These are phyloP conservation scores for Zasmidium citrigriseum DNA, from an alignment of 2,329 filamentous ascomycete genomes.

Conservation along the genomic window DNA sequence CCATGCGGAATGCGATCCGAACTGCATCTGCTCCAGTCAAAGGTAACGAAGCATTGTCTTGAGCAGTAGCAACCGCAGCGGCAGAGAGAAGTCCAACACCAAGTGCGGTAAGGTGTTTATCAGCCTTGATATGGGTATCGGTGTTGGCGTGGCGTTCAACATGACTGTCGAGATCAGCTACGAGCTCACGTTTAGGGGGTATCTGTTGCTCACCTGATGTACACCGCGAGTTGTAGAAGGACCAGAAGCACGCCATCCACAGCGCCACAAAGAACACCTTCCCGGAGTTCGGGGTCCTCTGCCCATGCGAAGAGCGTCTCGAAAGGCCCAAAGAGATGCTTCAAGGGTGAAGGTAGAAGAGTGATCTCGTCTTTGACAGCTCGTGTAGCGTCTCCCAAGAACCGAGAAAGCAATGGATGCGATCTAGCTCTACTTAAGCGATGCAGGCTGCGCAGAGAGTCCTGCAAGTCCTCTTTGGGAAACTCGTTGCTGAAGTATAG, in stretches of 20 bases:
- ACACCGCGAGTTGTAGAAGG: conserved; percentile 42
- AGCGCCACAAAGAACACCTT: conserved; percentile 45
- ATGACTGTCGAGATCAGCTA: too few species aligned
- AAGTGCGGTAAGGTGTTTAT: conserved; percentile 44
- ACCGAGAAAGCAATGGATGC: conserved; percentile 41
- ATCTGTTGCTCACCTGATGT: conserved; percentile 51
- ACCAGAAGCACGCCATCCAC: conserved; percentile 49
- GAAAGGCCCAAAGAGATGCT: conserved; percentile 39
- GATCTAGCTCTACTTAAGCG: conserved; percentile 42
- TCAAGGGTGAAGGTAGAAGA: conserved; percentile 32
- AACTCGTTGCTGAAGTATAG: conserved; percentile 52
- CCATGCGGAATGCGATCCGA: conserved; percentile 50
- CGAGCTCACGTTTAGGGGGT: too few species aligned
- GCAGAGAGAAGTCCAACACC: conserved; percentile 49
- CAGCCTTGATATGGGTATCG: too few species aligned
- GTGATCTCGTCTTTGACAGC: conserved; percentile 44
- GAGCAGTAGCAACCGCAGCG: conserved; percentile 45
- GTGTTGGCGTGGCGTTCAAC: too few species aligned
- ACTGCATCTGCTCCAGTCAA: conserved; percentile 45
- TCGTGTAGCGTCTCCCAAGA: conserved; percentile 44
- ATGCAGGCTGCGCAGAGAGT: conserved; percentile 44
- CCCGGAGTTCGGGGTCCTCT: conserved; percentile 39
- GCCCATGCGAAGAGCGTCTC: conserved; percentile 40
- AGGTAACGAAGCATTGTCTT: conserved; percentile 42
- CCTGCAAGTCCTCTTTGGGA: conserved; percentile 46